Percentiles rank a stretch among this genome's conserved stretches.
Conservation (phyloP, 495 filamentous ascomycete species). For the Xylaria castorea region DNA sequence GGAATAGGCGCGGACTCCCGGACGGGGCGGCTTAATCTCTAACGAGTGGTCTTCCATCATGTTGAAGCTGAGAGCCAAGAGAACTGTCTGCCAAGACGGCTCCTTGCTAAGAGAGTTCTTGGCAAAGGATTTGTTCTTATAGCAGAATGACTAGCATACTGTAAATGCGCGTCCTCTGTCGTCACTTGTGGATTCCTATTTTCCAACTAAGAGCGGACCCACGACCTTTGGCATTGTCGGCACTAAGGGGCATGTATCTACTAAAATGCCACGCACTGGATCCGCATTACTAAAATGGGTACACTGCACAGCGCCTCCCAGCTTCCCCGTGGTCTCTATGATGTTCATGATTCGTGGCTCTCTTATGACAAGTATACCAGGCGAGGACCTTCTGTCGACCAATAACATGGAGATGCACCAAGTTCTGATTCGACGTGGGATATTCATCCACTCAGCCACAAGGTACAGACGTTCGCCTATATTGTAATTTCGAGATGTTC, state of each 20-base stretch:
- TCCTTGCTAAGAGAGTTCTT: background rate
- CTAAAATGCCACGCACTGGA: constrained; percentile 5
- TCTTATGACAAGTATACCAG: background rate
- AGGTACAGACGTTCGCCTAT: background rate
- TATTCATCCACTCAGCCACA: constrained; percentile 6
- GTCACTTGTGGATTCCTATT: constrained; percentile 13
- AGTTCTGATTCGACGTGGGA: background rate
- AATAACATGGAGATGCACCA: background rate
- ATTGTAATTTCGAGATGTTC: background rate
- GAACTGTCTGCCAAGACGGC: constrained; percentile 4
- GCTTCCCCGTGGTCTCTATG: background rate
- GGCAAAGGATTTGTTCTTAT: background rate
- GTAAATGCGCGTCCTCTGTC: background rate
- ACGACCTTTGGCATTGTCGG: constrained; percentile 1
- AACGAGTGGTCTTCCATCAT: constrained; percentile 1
- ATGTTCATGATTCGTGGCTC: constrained; percentile 15
- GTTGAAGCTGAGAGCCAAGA: background rate
- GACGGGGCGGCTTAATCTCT: constrained; percentile 6
- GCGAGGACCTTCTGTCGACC: background rate
- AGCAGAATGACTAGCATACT: background rate
- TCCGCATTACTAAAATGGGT: constrained; percentile 19
- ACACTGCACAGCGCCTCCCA: background rate
- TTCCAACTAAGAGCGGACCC: background rate
- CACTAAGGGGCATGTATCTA: background rate
- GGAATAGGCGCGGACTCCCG: constrained; percentile 9